Percentiles rank a stretch among this genome's conserved stretches.
phyloP scores from a whole-genome alignment of 108 stramenopile species.

The Licmophora abbreviata region DNA sequence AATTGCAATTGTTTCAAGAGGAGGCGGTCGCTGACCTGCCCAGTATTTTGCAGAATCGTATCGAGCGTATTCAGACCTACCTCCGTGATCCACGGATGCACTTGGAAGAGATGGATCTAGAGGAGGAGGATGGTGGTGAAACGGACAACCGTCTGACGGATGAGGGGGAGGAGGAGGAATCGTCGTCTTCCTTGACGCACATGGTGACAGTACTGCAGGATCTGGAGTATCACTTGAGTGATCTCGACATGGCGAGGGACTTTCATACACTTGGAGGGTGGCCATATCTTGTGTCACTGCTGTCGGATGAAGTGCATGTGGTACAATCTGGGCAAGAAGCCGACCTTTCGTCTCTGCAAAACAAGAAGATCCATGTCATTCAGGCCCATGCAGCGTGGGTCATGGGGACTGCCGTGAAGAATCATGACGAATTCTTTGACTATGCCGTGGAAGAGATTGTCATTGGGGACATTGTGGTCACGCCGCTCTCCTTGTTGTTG shows the following conservation, averaged over 20 bases:
- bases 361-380: conserved; percentile 34
- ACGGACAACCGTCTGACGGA: neutral
- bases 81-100: conserved; percentile 28
- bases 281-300: conserved; percentile 54
- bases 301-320: conserved; percentile 44
- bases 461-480: neutral
- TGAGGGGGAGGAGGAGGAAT: conserved; percentile 18
- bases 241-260: conserved; percentile 92
- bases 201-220: conserved; percentile 49
- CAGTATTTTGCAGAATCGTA: conserved; percentile 48
- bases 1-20: conserved; percentile 44
- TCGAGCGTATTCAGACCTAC: conserved; percentile 43
- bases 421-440: conserved; percentile 71
- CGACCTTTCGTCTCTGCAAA: neutral
- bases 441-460: conserved; percentile 67
- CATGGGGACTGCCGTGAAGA: conserved; percentile 90
- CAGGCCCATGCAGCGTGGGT: conserved; percentile 75
- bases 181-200: neutral
- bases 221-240: conserved; percentile 83
- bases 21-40: conserved; percentile 50
- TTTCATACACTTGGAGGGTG: conserved; percentile 93
- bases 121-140: conserved; percentile 8
- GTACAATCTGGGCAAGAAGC: conserved; percentile 8
- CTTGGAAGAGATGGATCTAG: conserved; percentile 14
- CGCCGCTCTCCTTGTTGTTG: neutral